phyloP scores from a whole-genome alignment of 257 asterid species.

The Handroanthus guayacan region DNA sequence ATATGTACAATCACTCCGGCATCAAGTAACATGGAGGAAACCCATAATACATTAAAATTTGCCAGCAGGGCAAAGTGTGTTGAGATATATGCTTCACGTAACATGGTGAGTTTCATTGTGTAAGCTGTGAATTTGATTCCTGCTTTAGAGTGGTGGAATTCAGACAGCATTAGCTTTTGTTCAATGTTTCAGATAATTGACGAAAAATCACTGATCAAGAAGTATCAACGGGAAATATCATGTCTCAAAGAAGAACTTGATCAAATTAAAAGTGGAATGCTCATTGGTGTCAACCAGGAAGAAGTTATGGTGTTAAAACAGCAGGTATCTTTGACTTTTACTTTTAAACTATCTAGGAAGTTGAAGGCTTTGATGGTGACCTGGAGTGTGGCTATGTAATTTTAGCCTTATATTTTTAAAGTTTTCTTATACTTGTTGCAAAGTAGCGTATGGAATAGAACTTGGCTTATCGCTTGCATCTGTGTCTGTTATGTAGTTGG shows the following conservation, averaged over 20 bases:
- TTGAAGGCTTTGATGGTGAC: constrained; percentile 14
- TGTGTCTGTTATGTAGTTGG: constrained; percentile 61
- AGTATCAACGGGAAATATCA: constrained; percentile 95
- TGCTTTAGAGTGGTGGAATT: constrained; percentile 27
- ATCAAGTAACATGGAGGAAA: constrained; percentile 96
- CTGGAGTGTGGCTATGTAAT: constrained; percentile 16
- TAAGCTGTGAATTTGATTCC: constrained; percentile 19
- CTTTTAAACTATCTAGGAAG: neutral
- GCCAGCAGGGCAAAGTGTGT: constrained; percentile 99
- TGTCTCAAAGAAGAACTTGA: constrained; percentile 88
- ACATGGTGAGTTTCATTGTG: constrained; percentile 63
- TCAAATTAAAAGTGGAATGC: constrained; percentile 80
- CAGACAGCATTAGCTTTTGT: constrained; percentile 19
- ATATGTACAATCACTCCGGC: constrained; percentile 98
- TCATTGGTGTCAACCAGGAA: constrained; percentile 81
- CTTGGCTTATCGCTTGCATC: constrained; percentile 23
- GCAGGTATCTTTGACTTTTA: constrained; percentile 56
- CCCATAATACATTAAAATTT: constrained; percentile 95
- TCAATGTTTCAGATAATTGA: constrained; percentile 78
- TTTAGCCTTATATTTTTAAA: constrained; percentile 1
- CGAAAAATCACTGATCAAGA: constrained; percentile 97
- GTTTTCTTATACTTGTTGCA: constrained; percentile 12
- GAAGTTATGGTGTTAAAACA: constrained; percentile 83
- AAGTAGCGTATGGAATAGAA: neutral
- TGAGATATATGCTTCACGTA: constrained; percentile 91